These are phyloP conservation scores for Selaginella moellendorffii DNA, from an alignment of 75 land plant genomes.

Conservation along the genomic window DNA sequence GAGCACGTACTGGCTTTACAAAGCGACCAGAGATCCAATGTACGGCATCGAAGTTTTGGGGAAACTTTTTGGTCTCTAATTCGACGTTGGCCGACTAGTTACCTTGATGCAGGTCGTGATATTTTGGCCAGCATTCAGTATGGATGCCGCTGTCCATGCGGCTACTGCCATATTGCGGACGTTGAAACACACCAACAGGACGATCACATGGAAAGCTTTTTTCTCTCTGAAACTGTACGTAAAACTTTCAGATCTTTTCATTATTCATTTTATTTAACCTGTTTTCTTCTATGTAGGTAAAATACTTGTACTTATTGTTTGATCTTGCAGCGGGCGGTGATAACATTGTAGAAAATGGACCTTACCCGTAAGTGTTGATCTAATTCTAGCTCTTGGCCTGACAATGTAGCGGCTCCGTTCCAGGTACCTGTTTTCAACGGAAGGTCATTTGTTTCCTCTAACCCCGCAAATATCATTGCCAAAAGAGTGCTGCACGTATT, in stretches of 20 bases:
- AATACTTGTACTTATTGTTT: slow-evolving; percentile 94
- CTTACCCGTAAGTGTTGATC: slow-evolving; percentile 60
- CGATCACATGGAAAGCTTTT: slow-evolving; percentile 99
- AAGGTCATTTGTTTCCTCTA: slow-evolving; percentile 89
- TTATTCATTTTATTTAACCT: slow-evolving; percentile 1
- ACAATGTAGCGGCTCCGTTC: not conserved
- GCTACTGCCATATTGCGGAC: slow-evolving; percentile 96
- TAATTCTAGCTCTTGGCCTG: not conserved
- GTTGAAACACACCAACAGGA: slow-evolving; percentile 87
- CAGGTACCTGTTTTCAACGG: slow-evolving; percentile 90
- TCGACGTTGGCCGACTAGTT: slow-evolving; percentile 29
- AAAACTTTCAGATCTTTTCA: not conserved
- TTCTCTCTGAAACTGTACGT: slow-evolving; percentile 94
- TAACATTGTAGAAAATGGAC: slow-evolving; percentile 89
- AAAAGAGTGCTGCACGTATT: slow-evolving; percentile 58
- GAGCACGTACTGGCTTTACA: slow-evolving; percentile 98
- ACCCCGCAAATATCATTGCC: slow-evolving; percentile 82
- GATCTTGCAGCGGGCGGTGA: slow-evolving; percentile 86
- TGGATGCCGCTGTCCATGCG: slow-evolving; percentile 88
- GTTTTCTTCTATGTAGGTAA: slow-evolving; percentile 38
- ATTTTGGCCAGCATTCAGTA: slow-evolving; percentile 84
- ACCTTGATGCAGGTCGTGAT: slow-evolving; percentile 91
- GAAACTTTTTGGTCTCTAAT: not conserved
- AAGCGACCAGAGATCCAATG: slow-evolving; percentile 91
- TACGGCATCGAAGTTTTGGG: slow-evolving; percentile 12